Percentiles rank a stretch among this genome's conserved stretches.
Evolutionary conservation across 306 rosid species (phyloP).

Genomic region (Biancaea sappan): DNA sequence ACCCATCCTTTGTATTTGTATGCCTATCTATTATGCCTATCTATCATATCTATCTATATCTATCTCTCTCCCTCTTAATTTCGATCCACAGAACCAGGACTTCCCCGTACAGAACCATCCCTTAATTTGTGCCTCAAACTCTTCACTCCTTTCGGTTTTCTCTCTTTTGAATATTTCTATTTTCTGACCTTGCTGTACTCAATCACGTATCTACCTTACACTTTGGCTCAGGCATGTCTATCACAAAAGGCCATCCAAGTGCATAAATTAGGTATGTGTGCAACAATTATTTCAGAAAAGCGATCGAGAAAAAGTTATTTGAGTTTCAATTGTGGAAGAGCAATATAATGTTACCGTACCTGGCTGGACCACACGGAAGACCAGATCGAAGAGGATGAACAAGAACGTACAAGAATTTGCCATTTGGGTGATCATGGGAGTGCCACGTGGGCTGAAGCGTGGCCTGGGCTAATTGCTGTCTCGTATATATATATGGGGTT

Average conservation of each 20-base stretch:
- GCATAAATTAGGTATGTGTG: conserved; percentile 37
- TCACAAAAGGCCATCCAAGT: conserved; percentile 26
- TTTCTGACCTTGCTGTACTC: not conserved
- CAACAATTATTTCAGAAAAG: conserved; percentile 30
- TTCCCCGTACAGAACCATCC: not conserved
- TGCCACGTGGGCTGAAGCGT: conserved; percentile 14
- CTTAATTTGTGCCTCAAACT: not conserved
- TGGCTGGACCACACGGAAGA: conserved; percentile 48
- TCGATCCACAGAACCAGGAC: conserved; percentile 32
- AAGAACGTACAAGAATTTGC: not conserved
- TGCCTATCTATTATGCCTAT: no score
- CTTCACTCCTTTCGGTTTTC: not conserved
- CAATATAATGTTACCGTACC: not conserved
- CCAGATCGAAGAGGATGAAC: conserved; percentile 33
- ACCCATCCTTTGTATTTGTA: no score
- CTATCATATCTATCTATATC: no score
- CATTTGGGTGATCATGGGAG: conserved; percentile 35
- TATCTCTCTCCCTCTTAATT: conserved; percentile 21
- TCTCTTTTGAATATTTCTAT: not conserved
- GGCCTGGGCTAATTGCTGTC: conserved; percentile 25
- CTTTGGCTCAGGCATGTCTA: not conserved
- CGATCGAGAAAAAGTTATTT: conserved; percentile 4
- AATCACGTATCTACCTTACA: not conserved
- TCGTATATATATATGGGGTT: conserved; percentile 23
- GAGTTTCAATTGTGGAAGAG: conserved; percentile 22